Percentiles rank a stretch among this genome's conserved stretches.
Evolutionary conservation across 495 filamentous ascomycete species (phyloP).

Genomic region (Xylona heveae): DNA sequence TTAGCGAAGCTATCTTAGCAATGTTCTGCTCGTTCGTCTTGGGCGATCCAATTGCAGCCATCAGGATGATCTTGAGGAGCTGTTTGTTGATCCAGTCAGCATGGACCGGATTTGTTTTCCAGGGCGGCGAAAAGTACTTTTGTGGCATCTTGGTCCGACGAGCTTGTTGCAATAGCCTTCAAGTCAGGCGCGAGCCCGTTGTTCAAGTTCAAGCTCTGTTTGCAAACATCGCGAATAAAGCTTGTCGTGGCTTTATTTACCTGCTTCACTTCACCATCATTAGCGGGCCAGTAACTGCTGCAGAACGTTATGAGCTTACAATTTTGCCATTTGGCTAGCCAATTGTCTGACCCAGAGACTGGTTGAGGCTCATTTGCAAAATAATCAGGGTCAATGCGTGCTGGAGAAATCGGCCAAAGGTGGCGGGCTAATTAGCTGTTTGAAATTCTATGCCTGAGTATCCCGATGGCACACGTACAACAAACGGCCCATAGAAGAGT

Average conservation of each 20-base stretch:
- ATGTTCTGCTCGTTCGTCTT: constrained; percentile 29
- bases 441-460: no score
- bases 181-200: constrained; percentile 34
- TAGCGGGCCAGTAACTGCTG: neutral
- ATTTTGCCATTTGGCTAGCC: constrained; percentile 18
- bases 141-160: constrained; percentile 1
- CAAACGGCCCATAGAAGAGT: constrained; percentile 47
- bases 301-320: constrained; percentile 6
- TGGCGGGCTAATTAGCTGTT: no score
- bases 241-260: constrained; percentile 41
- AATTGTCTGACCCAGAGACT: constrained; percentile 15
- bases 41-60: constrained; percentile 36
- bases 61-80: constrained; percentile 40
- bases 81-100: constrained; percentile 23
- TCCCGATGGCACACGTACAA: constrained; percentile 12
- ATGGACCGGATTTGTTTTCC: no score
- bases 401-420: no score
- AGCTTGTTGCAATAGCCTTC: constrained; percentile 31
- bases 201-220: constrained; percentile 20
- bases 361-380: constrained; percentile 42
- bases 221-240: constrained; percentile 40
- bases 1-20: constrained; percentile 25
- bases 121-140: neutral
- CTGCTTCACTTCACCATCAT: constrained; percentile 29
- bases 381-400: constrained; percentile 45